Evolutionary conservation across 768 basidiomycete genomes (phyloP).

Genomic region (Rhizopogon roseolus): DNA sequence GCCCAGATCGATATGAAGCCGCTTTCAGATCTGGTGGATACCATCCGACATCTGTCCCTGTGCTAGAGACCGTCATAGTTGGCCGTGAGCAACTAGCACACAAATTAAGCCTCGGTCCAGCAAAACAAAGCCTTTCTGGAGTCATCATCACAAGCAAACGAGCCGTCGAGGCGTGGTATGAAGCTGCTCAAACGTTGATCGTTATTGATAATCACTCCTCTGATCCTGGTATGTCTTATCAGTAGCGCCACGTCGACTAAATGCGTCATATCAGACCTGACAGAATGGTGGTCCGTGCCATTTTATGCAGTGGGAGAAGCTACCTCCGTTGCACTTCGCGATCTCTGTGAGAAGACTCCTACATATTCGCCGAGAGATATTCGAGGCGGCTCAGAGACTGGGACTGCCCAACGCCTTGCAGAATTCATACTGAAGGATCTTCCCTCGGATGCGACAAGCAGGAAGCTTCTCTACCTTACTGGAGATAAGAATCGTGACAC

Average conservation of each 20-base stretch:
- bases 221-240: constrained; percentile 10
- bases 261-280: constrained; percentile 7
- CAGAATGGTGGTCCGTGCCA: constrained; percentile 51
- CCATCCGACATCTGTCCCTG: constrained; percentile 55
- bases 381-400: constrained; percentile 46
- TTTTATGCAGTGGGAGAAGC: constrained; percentile 78
- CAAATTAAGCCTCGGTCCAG: constrained; percentile 37
- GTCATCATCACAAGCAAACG: constrained; percentile 79
- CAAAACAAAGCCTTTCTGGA: constrained; percentile 35
- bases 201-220: constrained; percentile 6
- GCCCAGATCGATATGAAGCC: constrained; percentile 54
- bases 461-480: constrained; percentile 62
- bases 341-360: constrained; percentile 28
- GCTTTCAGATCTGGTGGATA: constrained; percentile 46
- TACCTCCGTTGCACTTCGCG: constrained; percentile 46
- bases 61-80: constrained; percentile 60
- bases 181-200: constrained; percentile 29
- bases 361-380: constrained; percentile 35
- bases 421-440: constrained; percentile 50
- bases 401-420: constrained; percentile 66
- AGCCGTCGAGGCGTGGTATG: constrained; percentile 67
- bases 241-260: neutral
- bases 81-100: constrained; percentile 42
- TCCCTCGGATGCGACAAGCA: constrained; percentile 4
- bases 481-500: constrained; percentile 86